Evolutionary conservation across 75 land plant species (phyloP).

Genomic region (Picea glauca): DNA sequence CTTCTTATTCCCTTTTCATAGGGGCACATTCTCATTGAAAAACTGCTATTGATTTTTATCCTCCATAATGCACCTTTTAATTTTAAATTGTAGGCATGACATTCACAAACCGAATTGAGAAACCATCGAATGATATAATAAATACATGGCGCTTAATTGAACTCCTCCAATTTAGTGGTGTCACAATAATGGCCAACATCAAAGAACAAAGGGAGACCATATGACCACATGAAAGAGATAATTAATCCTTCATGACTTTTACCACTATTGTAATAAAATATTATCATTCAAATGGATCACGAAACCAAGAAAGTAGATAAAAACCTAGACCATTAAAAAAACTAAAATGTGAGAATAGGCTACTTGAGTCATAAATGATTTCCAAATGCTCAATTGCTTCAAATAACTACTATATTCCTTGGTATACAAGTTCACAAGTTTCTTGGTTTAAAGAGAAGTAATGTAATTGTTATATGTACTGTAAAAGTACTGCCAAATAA

Average conservation of each 20-base stretch:
- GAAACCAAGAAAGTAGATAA: background rate
- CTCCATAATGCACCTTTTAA: background rate
- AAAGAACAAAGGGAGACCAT: background rate
- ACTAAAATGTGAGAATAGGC: too few species aligned
- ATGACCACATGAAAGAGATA: background rate
- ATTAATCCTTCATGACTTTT: background rate
- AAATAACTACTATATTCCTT: too few species aligned
- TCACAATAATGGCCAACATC: background rate
- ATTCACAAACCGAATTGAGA: background rate
- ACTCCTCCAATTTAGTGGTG: background rate
- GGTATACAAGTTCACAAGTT: too few species aligned
- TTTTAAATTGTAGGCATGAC: background rate
- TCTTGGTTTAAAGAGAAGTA: too few species aligned
- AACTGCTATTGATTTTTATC: background rate
- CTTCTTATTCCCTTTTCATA: background rate
- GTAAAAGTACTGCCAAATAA: too few species aligned
- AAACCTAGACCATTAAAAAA: slow-evolving; percentile 12
- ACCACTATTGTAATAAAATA: background rate
- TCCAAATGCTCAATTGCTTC: too few species aligned
- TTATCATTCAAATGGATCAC: background rate
- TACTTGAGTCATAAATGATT: too few species aligned
- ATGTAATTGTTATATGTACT: too few species aligned
- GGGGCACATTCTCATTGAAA: background rate
- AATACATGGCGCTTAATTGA: background rate
- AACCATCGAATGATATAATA: background rate